Base-by-base conservation (phyloP, 23 red algal species). In the Gracilaria domingensis region DNA sequence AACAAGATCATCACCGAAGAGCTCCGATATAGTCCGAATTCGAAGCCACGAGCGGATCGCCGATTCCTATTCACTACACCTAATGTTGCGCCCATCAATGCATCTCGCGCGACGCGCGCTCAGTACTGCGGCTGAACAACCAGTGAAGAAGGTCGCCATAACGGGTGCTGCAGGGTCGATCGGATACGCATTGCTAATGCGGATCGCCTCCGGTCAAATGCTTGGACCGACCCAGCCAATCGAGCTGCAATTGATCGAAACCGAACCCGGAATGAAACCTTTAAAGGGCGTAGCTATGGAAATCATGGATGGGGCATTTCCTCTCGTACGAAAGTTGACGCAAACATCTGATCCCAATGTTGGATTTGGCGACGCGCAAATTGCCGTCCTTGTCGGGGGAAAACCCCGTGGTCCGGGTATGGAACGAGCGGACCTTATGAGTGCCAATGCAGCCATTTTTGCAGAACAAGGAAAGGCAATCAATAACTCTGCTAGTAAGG, bases 211-310 rank as follows among this genome's bases (percentile, higher is more conserved):
- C 67, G 97, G 97, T 29, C 91, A 96, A 61, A 95, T 99, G 91
- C 79, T 99, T 30, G 97, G 97, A 28, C 80, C 83, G 23, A 42
- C 96, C 75, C 85, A 92, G 62, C 97, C 97, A 1, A 83, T 99
- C n/a, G 84, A 92, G 39, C 87, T 99, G 17, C 88, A 94, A 30
- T 78, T 94, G 44, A 78, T 99, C 75, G 97, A 99, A 88, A 95
- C 93, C 13, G 65, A 93, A 49, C 91, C 56, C 44, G 97, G 91
- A 23, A 90, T 99, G 59, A 96, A 94, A 75, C 86, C 94, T 54
- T 86, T 99, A 39, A 51, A 82, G 53, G 97, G 97, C 56, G 97
- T 99, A n/a, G 82, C 91, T 16, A 96, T 99, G 97, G 97, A 99
- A 75, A 83, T 99, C 35, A 77, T 88, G 75, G 97, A 99, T 54